These are phyloP conservation scores for Dictyostelium capitatum DNA, from an alignment of 78 protist species.

Conservation along the genomic window DNA sequence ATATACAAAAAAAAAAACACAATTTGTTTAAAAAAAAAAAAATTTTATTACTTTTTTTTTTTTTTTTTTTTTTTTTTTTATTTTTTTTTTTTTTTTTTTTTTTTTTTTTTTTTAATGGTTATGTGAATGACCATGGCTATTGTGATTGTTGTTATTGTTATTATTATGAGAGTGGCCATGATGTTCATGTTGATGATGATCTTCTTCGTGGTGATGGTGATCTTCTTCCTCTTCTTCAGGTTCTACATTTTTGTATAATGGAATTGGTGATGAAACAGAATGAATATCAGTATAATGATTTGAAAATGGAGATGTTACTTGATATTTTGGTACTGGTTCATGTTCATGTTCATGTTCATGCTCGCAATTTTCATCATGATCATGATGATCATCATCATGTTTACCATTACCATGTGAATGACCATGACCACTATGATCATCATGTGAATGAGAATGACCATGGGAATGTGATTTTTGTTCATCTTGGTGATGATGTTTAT, in stretches of 20 bases:
- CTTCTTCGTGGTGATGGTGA: not conserved
- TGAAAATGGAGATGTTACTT: slow-evolving; percentile 8
- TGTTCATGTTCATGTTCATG: slow-evolving; percentile 22
- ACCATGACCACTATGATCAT: slow-evolving; percentile 1
- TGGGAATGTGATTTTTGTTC: slow-evolving; percentile 15
- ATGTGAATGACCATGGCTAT: slow-evolving; percentile 4
- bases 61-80: not conserved
- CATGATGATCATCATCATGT: slow-evolving; percentile 17
- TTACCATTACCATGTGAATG: not conserved
- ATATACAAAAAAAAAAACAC: no score
- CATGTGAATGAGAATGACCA: not conserved
- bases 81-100: not conserved
- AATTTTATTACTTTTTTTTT: no score
- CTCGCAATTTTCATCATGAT: slow-evolving; percentile 11
- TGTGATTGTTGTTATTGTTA: not conserved
- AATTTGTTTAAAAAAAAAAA: no score
- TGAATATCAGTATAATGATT: slow-evolving; percentile 6
- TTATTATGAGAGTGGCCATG: not conserved
- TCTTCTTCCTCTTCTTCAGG: not conserved
- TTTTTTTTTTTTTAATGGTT: not conserved
- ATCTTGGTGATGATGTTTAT: slow-evolving; percentile 15
- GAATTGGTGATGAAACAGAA: not conserved
- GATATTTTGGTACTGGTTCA: slow-evolving; percentile 20
- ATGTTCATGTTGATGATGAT: not conserved
- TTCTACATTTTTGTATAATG: not conserved